These are phyloP conservation scores for Astragalus glycyphyllos DNA, from an alignment of 306 rosid species.

Conservation along the genomic window DNA sequence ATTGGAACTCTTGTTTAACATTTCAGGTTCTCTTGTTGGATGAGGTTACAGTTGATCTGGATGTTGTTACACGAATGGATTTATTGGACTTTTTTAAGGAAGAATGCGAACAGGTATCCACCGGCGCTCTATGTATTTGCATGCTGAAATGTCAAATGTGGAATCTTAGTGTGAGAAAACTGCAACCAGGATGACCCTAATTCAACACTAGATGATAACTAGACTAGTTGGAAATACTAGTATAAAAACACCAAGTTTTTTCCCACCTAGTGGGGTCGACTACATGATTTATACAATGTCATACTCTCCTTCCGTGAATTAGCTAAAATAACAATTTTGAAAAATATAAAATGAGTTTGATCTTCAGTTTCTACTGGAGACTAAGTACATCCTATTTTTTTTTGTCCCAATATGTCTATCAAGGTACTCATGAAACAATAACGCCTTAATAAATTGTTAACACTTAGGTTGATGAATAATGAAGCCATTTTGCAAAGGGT, in stretches of 20 bases:
- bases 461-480: slow-evolving; percentile 24
- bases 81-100: slow-evolving; percentile 82
- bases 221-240: slow-evolving; percentile 13
- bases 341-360: slow-evolving; percentile 10
- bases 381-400: slow-evolving; percentile 6
- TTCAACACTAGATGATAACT: slow-evolving; percentile 31
- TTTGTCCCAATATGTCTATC: neutral
- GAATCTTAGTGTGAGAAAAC: slow-evolving; percentile 18
- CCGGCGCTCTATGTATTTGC: slow-evolving; percentile 41
- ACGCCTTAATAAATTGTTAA: slow-evolving; percentile 15
- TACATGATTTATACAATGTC: neutral
- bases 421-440: slow-evolving; percentile 11
- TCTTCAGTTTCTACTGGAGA: slow-evolving; percentile 25
- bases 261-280: neutral
- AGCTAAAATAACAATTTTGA: slow-evolving; percentile 5
- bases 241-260: neutral
- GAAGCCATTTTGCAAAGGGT: slow-evolving; percentile 36
- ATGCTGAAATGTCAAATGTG: slow-evolving; percentile 28
- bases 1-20: slow-evolving; percentile 30
- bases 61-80: slow-evolving; percentile 94
- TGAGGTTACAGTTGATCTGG: slow-evolving; percentile 96
- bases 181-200: slow-evolving; percentile 5
- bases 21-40: slow-evolving; percentile 91
- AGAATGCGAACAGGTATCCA: slow-evolving; percentile 94
- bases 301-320: neutral